Conservation (phyloP, 441 rosid species). For the Aleurites moluccanus region DNA sequence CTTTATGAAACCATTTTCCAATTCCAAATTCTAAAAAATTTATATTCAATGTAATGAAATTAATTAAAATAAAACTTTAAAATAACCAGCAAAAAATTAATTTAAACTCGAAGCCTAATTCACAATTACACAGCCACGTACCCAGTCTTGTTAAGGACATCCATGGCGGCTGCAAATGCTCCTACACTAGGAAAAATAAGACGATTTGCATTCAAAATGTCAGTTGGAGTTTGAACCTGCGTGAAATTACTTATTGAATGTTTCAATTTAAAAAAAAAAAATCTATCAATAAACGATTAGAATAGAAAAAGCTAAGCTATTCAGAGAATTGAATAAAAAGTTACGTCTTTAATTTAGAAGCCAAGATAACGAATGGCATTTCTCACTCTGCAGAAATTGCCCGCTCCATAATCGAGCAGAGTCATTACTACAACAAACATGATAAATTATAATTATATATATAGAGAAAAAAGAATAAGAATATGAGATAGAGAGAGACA, state of each 20-base stretch:
- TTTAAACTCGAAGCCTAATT: neutral
- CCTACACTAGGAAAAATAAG: conserved; percentile 96
- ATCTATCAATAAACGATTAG: neutral
- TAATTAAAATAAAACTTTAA: neutral
- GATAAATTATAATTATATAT: neutral
- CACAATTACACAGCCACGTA: conserved; percentile 14
- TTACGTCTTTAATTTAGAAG: conserved; percentile 74
- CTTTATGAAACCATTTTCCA: neutral
- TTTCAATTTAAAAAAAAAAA: neutral
- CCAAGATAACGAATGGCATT: conserved; percentile 91
- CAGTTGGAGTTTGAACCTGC: conserved; percentile 80
- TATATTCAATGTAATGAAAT: neutral
- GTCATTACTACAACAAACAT: conserved; percentile 51
- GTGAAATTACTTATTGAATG: neutral
- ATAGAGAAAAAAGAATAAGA: neutral
- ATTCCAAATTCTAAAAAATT: neutral
- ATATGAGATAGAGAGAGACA: too few species aligned
- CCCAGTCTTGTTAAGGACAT: conserved; percentile 82
- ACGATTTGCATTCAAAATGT: conserved; percentile 71
- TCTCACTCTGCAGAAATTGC: conserved; percentile 86
- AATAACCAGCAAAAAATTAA: neutral
- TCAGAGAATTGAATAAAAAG: conserved; percentile 1
- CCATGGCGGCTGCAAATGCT: conserved; percentile 94
- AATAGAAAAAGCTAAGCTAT: neutral
- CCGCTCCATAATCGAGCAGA: conserved; percentile 94